These are phyloP conservation scores for Phyllosticta ampelicida DNA, from an alignment of 2,329 filamentous ascomycete genomes.

Conservation along the genomic window DNA sequence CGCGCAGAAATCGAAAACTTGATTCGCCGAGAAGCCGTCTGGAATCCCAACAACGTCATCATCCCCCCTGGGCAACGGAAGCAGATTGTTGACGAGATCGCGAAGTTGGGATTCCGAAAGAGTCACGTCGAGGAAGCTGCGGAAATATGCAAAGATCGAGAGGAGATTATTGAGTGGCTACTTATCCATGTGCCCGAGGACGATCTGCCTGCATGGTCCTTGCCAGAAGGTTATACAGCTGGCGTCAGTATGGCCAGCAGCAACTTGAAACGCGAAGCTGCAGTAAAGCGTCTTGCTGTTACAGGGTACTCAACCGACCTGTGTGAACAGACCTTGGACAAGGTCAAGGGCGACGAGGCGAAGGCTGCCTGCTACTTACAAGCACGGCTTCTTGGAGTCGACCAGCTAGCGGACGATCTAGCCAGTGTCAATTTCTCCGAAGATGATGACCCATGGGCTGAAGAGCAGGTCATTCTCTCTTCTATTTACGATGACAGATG, in stretches of 20 bases:
- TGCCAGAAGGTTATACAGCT: constrained; percentile 85
- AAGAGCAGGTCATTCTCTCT: constrained; percentile 73
- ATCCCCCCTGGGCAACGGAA: constrained; percentile 50
- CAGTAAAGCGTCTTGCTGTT: constrained; percentile 69
- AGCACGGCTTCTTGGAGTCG: constrained; percentile 46
- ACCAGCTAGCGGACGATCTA: constrained; percentile 15
- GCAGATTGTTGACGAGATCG: constrained; percentile 60
- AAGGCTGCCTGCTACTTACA: constrained; percentile 73
- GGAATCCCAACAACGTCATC: constrained; percentile 70
- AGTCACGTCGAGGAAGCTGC: constrained; percentile 86
- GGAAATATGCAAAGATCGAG: constrained; percentile 76
- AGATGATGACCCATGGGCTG: constrained; percentile 58
- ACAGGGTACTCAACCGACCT: constrained; percentile 80
- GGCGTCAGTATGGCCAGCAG: constrained; percentile 78
- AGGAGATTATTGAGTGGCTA: constrained; percentile 92
- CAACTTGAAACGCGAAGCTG: constrained; percentile 69
- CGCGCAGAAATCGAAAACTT: constrained; percentile 69
- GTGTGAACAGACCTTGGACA: constrained; percentile 66
- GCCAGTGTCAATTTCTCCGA: constrained; percentile 30
- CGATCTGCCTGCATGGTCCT: constrained; percentile 82
- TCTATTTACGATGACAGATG: constrained; percentile 67
- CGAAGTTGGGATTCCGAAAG: constrained; percentile 70
- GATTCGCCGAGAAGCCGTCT: constrained; percentile 65
- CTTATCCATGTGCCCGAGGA: constrained; percentile 96
- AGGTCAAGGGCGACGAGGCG: constrained; percentile 59